Evolutionary conservation across 225 moss, liverwort and hornwort species (phyloP), one percentile per base, ranked within the genome.

Genomic region (Marchantia paleacea): DNA sequence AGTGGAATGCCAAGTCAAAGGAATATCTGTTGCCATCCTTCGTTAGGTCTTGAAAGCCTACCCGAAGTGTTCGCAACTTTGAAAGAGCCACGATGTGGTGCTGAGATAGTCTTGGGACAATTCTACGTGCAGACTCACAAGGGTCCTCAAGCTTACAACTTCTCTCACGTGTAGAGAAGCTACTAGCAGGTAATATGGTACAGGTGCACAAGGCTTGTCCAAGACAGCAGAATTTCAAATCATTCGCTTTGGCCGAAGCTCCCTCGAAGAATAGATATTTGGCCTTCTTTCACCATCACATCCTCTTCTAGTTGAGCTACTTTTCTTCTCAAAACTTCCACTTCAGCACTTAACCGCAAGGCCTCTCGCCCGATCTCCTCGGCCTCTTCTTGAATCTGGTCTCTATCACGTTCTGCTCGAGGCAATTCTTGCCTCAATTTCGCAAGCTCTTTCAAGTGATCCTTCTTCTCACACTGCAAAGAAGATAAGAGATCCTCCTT

Each of bases 341-440:
- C 94, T 85, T 96, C 92, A 7, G 96, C 94, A 82, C 96, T 94
- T 82, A 96, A 55, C 79, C 89, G 88, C 80, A 96, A 76, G 12
- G 94, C 96, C 80, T 96, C 94, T 55, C 91, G 87, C 31, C 92
- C 94, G 76, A 96, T 96, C 79, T 96, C 90, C 66, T 96, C 96
- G 8, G 94, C 94, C 85, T 96, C 94, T 8, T 76, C 85, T 10
- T 89, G 94, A 39, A 96, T 89, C 61, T 84, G 81, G 62, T 96
- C 92, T 55, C 94, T 89, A 62, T 96, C 96, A 75, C 83, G 85
- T 10, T 86, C 86, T 19, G 91, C 86, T 67, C 81, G 83, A 4
- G 90, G 88, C 10, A 96, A 76, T 15, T 84, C 19, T 57, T 91
- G 89, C 80, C 80, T 90, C 69, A 94, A 81, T 64, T 85, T 88